Conservation (phyloP, 257 asterid genomes). For the Solanum paucissectum region DNA sequence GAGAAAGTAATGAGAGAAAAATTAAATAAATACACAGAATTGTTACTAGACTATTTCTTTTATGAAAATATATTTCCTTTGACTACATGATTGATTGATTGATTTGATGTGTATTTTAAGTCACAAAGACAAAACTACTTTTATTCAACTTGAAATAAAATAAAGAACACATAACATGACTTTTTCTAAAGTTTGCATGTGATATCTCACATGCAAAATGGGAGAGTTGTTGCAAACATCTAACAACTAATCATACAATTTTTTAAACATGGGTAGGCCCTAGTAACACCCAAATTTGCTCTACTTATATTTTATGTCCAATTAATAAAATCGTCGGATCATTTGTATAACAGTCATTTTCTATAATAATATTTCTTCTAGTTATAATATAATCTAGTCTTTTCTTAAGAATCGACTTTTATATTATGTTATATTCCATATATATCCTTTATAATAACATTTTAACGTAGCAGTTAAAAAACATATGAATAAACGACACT, state of each 20-base stretch:
- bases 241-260: neutral
- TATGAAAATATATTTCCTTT: neutral
- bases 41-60: neutral
- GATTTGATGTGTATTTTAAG: neutral
- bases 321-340: neutral
- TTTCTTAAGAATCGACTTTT: too few species aligned
- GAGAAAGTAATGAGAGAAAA: neutral
- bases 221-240: constrained; percentile 1
- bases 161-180: neutral
- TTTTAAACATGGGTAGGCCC: constrained; percentile 7
- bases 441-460: too few species aligned
- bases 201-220: constrained; percentile 13
- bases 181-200: neutral
- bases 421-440: too few species aligned
- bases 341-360: too few species aligned
- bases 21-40: neutral
- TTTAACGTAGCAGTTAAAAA: fast-evolving
- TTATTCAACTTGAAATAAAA: neutral
- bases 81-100: neutral
- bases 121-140: neutral
- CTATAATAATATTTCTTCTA: too few species aligned
- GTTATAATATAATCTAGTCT: too few species aligned
- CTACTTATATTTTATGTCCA: neutral
- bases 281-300: neutral
- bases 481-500: too few species aligned